A percentile compares a stretch with the other conserved stretches of the same genome.
Conservation (phyloP, 2,329 filamentous ascomycete genomes). For the Hymenoscyphus salicellus region DNA sequence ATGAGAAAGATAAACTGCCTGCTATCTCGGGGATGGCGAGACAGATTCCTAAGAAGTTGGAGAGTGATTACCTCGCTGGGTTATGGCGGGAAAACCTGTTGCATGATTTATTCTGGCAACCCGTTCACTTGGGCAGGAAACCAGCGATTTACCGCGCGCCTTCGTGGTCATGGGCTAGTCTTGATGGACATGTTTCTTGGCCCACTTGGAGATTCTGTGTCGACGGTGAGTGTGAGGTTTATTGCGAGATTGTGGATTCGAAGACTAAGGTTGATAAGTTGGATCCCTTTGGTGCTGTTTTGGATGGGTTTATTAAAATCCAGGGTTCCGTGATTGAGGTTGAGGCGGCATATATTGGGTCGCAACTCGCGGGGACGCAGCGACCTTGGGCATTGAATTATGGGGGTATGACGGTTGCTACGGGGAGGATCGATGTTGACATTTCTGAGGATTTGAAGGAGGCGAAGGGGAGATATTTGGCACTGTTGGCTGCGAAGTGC, state of each 20-base stretch:
- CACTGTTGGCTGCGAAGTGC: constrained; percentile 8
- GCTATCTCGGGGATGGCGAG: constrained; percentile 21
- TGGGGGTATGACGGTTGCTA: not conserved
- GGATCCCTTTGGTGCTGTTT: constrained; percentile 21
- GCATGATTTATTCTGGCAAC: constrained; percentile 18
- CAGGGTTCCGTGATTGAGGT: not conserved
- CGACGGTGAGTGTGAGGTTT: constrained; percentile 5
- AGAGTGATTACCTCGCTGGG: constrained; percentile 14
- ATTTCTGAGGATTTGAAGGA: not conserved
- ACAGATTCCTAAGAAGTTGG: constrained; percentile 4
- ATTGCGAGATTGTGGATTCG: constrained; percentile 16
- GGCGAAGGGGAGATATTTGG: not conserved
- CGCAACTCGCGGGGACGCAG: not conserved
- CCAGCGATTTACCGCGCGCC: constrained; percentile 14
- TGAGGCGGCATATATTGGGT: not conserved
- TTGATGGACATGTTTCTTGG: constrained; percentile 15
- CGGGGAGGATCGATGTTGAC: constrained; percentile 1
- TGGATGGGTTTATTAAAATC: constrained; percentile 15
- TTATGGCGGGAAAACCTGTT: constrained; percentile 13
- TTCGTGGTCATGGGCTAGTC: constrained; percentile 20
- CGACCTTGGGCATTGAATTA: not conserved
- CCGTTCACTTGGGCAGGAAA: not conserved
- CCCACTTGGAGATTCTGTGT: constrained; percentile 10
- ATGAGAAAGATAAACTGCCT: constrained; percentile 16
- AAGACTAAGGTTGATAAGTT: constrained; percentile 7